Evolutionary conservation across 2,329 filamentous ascomycete genomes (phyloP), one percentile per base, ranked within the genome.

Genomic region (Metarhizium album): DNA sequence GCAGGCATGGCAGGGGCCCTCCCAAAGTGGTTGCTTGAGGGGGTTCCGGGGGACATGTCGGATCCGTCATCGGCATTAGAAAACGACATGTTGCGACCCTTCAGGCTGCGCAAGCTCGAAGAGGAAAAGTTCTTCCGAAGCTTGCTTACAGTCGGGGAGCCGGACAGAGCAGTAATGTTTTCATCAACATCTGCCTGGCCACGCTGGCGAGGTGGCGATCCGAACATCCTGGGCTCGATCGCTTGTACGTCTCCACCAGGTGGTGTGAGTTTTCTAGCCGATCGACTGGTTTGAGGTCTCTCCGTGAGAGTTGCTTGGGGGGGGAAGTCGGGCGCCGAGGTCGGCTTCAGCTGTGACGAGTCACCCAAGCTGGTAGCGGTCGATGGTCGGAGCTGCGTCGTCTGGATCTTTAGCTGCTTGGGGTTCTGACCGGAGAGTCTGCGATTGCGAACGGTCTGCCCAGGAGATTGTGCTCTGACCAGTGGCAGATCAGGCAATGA

Each of bases 351-450:
- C 35, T 49, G 11, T 22, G 49, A 40, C 5, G 42, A 29, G 6
- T 46, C 47, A n/a, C 47, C 54, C 35, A 55, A 46, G 24, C 40
- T 43, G n/a, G 52, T 23, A 7, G 53, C 29, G 7, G 60, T 49
- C 2, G 61, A 57, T 18, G 59, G 54, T n/a, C 52, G 57, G 6
- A 66, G 58, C 23, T 64, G 67, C 1, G 61, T 57, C 0, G 90
- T 96, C 66, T 96, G 88, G 51, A 97, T 96, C 69, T 90, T 95
- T 47, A 97, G 73, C 60, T 90, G 86, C 64, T 87, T 90, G 14
- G 79, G 72, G 59, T 87, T 88, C 59, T 88, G 84, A 7, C 86
- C 87, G 3, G 90, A 95, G 31, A 95, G 70, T 54, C 90, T 80
- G 53, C 90, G 79, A 58, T 78, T 87, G 49, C 87, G 79, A 48